A percentile compares a stretch with the other conserved stretches of the same genome.
Conservation (phyloP, 2,329 filamentous ascomycete genomes). For the Fusarium fracticaudum region DNA sequence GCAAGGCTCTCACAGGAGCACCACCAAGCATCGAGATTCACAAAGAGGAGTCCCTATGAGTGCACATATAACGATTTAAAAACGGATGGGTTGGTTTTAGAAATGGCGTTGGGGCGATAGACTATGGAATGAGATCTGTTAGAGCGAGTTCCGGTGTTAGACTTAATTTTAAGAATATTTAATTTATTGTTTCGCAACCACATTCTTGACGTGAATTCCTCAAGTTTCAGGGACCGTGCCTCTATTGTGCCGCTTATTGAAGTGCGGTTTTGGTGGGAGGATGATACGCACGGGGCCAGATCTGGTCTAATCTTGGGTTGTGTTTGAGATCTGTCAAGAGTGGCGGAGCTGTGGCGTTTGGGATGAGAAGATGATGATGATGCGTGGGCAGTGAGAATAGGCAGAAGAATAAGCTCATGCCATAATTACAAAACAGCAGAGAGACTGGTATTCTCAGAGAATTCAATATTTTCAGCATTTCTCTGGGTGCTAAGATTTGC, state of each 20-base stretch:
- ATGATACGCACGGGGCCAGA: slow-evolving; percentile 6
- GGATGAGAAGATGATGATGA: not conserved
- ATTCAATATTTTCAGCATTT: not conserved
- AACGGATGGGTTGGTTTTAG: not conserved
- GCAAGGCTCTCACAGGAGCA: slow-evolving; percentile 62
- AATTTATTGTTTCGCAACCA: not conserved
- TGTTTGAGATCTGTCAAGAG: slow-evolving; percentile 15
- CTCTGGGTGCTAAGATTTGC: not conserved
- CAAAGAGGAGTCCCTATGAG: slow-evolving; percentile 52
- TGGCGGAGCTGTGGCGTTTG: slow-evolving; percentile 19
- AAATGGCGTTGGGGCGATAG: slow-evolving; percentile 24
- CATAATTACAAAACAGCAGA: too few species aligned
- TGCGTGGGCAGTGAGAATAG: not conserved
- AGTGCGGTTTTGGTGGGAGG: not conserved
- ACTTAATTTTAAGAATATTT: not conserved
- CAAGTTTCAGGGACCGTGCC: slow-evolving; percentile 14
- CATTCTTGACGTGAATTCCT: not conserved
- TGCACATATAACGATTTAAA: not conserved
- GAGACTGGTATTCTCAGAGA: not conserved
- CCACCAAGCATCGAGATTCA: slow-evolving; percentile 63
- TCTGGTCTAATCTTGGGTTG: slow-evolving; percentile 7
- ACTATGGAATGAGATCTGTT: not conserved
- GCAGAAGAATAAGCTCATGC: not conserved
- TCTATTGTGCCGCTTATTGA: slow-evolving; percentile 31
- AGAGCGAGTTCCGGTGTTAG: slow-evolving; percentile 10